A percentile compares a stretch with the other conserved stretches of the same genome.
Conservation (phyloP, 2,329 filamentous ascomycete genomes). For the Mycogone perniciosa region DNA sequence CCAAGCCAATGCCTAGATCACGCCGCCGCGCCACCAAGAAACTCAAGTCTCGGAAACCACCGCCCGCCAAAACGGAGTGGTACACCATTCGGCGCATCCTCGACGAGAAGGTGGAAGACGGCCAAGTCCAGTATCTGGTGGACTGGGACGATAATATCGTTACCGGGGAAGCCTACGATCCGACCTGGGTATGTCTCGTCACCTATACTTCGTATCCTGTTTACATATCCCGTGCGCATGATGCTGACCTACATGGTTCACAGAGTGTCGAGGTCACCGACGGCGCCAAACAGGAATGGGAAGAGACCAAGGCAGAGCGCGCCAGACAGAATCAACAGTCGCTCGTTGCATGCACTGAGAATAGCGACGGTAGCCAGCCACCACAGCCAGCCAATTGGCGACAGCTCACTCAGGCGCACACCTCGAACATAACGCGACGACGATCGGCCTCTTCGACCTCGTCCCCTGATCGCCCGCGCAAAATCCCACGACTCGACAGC, state of each 20-base stretch:
- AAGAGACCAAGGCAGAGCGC: constrained; percentile 17
- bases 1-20: constrained; percentile 28
- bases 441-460: neutral
- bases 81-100: constrained; percentile 30
- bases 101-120: constrained; percentile 25
- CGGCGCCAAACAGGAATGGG: constrained; percentile 29
- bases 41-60: constrained; percentile 17
- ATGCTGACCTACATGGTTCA: constrained; percentile 16
- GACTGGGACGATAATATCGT: constrained; percentile 31
- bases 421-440: constrained; percentile 13
- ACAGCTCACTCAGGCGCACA: constrained; percentile 15
- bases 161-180: constrained; percentile 27
- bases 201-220: neutral
- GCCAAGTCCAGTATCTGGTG: constrained; percentile 29
- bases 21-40: constrained; percentile 17
- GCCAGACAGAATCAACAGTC: constrained; percentile 1
- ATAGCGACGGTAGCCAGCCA: constrained; percentile 20
- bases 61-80: constrained; percentile 23
- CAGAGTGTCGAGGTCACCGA: constrained; percentile 27
- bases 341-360: constrained; percentile 7
- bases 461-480: constrained; percentile 14
- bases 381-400: constrained; percentile 25
- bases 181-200: constrained; percentile 27
- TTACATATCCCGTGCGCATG: constrained; percentile 5
- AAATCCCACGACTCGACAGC: constrained; percentile 17